These are phyloP conservation scores for Oryza coarctata DNA, from an alignment of 176 grass and related monocot genomes.

Conservation along the genomic window DNA sequence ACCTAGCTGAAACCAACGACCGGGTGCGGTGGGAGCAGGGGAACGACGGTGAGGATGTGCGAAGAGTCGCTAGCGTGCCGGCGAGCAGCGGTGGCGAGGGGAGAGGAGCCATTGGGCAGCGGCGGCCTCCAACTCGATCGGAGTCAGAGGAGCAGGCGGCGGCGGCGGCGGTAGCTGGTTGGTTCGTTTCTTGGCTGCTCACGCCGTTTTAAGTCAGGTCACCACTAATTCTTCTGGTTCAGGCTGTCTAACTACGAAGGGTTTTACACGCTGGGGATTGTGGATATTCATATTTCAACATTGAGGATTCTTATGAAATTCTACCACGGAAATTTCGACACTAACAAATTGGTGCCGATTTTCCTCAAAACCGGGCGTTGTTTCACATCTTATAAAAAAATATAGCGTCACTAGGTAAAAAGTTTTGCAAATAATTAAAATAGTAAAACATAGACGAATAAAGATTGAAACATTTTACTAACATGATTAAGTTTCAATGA, in stretches of 20 bases:
- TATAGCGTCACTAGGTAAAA: no score
- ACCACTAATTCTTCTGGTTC: slow-evolving; percentile 33
- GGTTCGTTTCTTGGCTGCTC: slow-evolving; percentile 7
- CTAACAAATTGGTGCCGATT: no score
- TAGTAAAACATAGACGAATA: no score
- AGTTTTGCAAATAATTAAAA: no score
- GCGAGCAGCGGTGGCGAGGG: slow-evolving; percentile 30
- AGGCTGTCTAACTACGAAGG: not conserved
- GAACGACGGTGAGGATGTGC: slow-evolving; percentile 8
- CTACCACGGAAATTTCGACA: not conserved
- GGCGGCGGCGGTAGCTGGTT: not conserved
- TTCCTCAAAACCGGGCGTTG: no score
- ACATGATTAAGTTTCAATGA: no score
- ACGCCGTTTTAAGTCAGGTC: slow-evolving; percentile 4
- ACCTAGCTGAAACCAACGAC: not conserved
- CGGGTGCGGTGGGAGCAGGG: slow-evolving; percentile 26
- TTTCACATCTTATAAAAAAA: no score
- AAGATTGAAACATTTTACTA: no score
- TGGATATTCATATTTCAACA: not conserved
- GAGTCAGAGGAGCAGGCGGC: not conserved
- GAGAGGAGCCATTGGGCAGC: slow-evolving; percentile 18
- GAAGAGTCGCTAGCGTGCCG: not conserved
- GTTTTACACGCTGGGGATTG: not conserved
- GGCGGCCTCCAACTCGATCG: not conserved
- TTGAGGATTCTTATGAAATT: not conserved